Base-by-base conservation (phyloP, 2,329 filamentous ascomycete species). In the Pseudogymnoascus sp. region DNA sequence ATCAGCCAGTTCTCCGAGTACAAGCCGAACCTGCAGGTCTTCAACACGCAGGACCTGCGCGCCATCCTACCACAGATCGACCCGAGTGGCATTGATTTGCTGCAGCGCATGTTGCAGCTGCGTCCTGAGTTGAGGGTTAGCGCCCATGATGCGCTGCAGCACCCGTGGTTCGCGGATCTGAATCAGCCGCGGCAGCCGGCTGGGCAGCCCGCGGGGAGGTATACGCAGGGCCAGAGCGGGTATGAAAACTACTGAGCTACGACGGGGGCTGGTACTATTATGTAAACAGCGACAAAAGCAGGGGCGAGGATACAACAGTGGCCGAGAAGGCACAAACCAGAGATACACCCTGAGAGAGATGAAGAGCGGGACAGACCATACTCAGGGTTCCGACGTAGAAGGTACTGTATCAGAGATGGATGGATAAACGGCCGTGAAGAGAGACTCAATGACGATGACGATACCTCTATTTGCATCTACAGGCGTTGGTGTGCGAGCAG, bases 1-100 rank as follows among this genome's bases (percentile, higher is more conserved):
- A 96, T 99, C 72, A 91, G 89, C 19, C 88, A 93, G 72, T 92
- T 96, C 70, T 92, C 93, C n/a, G 94, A 99, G 76, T 99, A 97
- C 82, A 97, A 97, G 80, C 84, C 87, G 58, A 96, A 88, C 64
- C 96, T 96, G 77, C 92, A 94, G 67, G 90, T 96, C 73, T 97
- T 94, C 74, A 90, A 91, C 12, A 96, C 94, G 1, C 92, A 97
- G 73, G 92, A 97, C 69, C 80, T 97, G 62, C 84, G 90, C 19
- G 84, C 88, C 63, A 94, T 97, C 66, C 80, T 99, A 23, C 92
- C 91, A 0, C 91, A 96, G 72, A 91, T 99, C 70, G 94, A 99
- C 71, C 85, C 86, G 16, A 79, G 89, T 9, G 94, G 93, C 7
- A 85, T 99, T 70, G 92, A 96, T 72, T 79, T 99, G 58, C 80